A percentile compares a stretch with the other conserved stretches of the same genome.
Conservation (phyloP, 805 yeast species). For the Lachancea fermentati region DNA sequence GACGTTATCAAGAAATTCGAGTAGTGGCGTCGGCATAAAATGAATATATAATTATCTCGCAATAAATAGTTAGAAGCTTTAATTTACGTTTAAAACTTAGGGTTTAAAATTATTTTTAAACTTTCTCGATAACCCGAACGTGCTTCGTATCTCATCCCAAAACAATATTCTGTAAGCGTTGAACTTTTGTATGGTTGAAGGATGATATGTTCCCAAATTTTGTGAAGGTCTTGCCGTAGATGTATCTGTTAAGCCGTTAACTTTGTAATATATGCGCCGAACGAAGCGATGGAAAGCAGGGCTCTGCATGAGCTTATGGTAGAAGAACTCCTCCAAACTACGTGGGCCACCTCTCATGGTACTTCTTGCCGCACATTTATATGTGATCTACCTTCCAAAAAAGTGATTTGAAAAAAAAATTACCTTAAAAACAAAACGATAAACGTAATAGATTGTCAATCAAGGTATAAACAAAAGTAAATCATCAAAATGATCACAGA, state of each 20-base stretch:
- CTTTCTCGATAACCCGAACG: conserved; percentile 42
- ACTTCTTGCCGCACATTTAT: not conserved
- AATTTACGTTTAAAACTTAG: not conserved
- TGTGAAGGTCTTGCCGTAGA: conserved; percentile 30
- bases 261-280: conserved; percentile 51
- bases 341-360: conserved; percentile 24
- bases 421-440: no score
- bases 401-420: not conserved
- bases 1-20: conserved; percentile 2
- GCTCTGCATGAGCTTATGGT: conserved; percentile 46
- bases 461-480: no score
- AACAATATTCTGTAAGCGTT: conserved; percentile 59
- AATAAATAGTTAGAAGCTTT: not conserved
- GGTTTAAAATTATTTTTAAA: conserved; percentile 13
- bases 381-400: not conserved
- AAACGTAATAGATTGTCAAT: no score
- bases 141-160: conserved; percentile 52
- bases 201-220: conserved; percentile 23
- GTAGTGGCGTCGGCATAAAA: not conserved
- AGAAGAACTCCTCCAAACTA: conserved; percentile 45
- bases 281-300: conserved; percentile 60
- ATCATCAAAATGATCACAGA: conserved; percentile 74
- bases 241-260: conserved; percentile 49
- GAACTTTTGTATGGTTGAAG: conserved; percentile 49
- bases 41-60: conserved; percentile 5